These are phyloP conservation scores for Gossypium sturtianum DNA, from an alignment of 345 rosid genomes.

Conservation along the genomic window DNA sequence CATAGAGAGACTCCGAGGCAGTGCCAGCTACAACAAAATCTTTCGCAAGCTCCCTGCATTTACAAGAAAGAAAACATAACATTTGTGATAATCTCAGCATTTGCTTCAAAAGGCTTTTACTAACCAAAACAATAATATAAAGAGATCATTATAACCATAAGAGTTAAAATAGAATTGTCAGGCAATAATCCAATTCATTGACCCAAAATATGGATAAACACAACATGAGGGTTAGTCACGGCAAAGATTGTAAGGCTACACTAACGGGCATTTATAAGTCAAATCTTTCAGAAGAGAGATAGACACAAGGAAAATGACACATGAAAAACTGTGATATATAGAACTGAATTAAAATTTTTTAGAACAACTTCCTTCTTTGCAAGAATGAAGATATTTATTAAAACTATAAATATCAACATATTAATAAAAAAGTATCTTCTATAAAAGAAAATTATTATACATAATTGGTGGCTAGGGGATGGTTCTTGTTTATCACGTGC, in stretches of 20 bases:
- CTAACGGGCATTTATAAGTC: background rate
- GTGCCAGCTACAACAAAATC: conserved; percentile 96
- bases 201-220: background rate
- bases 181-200: background rate
- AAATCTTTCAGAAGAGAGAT: background rate
- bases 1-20: conserved; percentile 91
- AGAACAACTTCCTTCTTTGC: too few relatives aligned
- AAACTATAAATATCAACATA: background rate
- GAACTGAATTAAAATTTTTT: too few relatives aligned
- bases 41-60: conserved; percentile 83
- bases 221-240: background rate
- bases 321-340: background rate
- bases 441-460: background rate
- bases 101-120: background rate
- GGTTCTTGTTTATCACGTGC: background rate
- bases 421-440: too few relatives aligned
- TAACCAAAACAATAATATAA: background rate
- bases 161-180: background rate
- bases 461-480: background rate
- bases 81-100: background rate
- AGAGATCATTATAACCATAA: background rate
- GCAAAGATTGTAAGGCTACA: background rate
- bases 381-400: background rate
- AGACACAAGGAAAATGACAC: background rate
- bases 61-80: conserved; percentile 3